These are phyloP conservation scores for Pleurotus citrinopileatus DNA, from an alignment of 768 basidiomycete genomes.

Conservation along the genomic window DNA sequence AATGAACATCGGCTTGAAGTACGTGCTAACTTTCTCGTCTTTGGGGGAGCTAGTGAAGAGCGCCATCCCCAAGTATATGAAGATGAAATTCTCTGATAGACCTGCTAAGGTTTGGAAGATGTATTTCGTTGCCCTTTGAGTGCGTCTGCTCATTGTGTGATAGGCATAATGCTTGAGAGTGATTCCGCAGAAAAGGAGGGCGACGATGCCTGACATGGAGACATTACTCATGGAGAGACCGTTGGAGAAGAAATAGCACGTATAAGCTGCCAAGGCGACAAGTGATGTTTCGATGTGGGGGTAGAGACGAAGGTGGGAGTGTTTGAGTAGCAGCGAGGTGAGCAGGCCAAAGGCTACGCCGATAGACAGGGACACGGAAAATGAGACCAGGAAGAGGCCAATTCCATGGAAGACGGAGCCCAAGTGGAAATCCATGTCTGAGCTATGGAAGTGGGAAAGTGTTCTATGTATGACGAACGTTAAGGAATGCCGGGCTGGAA, in stretches of 20 bases:
- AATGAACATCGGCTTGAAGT: constrained; percentile 96
- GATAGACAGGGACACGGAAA: constrained; percentile 91
- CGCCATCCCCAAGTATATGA: constrained; percentile 95
- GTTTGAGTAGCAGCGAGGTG: constrained; percentile 92
- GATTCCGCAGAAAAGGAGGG: constrained; percentile 96
- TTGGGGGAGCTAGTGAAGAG: constrained; percentile 90
- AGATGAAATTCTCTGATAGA: constrained; percentile 98
- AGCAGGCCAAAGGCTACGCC: constrained; percentile 89
- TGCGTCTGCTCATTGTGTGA: constrained; percentile 96
- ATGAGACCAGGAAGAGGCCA: constrained; percentile 96
- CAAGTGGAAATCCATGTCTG: constrained; percentile 70
- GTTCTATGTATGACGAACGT: constrained; percentile 52
- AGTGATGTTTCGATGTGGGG: constrained; percentile 98
- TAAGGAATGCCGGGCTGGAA: neutral
- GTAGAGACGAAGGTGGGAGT: constrained; percentile 81
- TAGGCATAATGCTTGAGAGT: constrained; percentile 99
- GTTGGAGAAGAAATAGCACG: constrained; percentile 98
- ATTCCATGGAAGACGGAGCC: constrained; percentile 91
- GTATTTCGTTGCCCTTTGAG: constrained; percentile 92
- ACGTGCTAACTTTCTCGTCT: constrained; percentile 71
- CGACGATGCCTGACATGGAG: constrained; percentile 79
- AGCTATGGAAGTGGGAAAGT: constrained; percentile 84
- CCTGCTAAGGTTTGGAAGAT: constrained; percentile 93
- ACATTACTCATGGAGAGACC: constrained; percentile 69
- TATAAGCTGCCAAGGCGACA: constrained; percentile 91